Conservation (phyloP, 768 basidiomycete species). For the Lyophyllum semitale region DNA sequence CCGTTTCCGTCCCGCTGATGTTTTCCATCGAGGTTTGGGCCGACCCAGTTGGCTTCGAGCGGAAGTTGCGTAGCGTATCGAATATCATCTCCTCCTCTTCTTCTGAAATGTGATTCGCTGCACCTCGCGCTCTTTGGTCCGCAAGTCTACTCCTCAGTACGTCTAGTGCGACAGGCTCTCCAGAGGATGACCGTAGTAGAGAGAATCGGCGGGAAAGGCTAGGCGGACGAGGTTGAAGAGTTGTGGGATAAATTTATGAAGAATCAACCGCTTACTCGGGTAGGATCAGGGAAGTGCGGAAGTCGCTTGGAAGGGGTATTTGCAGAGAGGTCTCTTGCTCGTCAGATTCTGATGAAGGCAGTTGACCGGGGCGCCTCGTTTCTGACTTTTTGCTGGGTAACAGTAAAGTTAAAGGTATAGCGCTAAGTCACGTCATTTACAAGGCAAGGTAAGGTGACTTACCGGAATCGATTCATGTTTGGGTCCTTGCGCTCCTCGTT, state of each 20-base stretch:
- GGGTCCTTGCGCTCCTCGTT: conserved; percentile 47
- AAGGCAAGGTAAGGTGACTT: conserved; percentile 35
- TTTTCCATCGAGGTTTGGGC: conserved; percentile 38
- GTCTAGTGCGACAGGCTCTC: conserved; percentile 66
- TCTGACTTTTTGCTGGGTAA: conserved; percentile 76
- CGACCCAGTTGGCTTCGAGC: conserved; percentile 31
- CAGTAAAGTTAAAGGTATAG: conserved; percentile 21
- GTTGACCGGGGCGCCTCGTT: conserved; percentile 47
- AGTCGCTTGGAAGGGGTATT: conserved; percentile 72
- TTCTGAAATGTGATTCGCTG: conserved; percentile 69
- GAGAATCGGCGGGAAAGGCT: conserved; percentile 85
- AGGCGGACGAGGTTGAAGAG: conserved; percentile 22
- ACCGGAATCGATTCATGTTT: conserved; percentile 84
- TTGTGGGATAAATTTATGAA: conserved; percentile 11
- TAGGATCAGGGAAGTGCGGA: conserved; percentile 84
- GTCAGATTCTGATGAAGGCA: conserved; percentile 36
- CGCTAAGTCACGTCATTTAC: conserved; percentile 24
- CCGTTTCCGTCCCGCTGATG: conserved; percentile 23
- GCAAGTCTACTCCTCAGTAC: conserved; percentile 68
- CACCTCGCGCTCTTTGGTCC: conserved; percentile 73
- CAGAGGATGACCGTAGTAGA: conserved; percentile 68
- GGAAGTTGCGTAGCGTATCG: conserved; percentile 61
- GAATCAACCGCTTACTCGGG: conserved; percentile 65
- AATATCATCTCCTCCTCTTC: conserved; percentile 86
- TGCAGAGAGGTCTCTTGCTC: conserved; percentile 46